These are phyloP conservation scores for Corymbia calophylla DNA, from an alignment of 441 rosid species.

Conservation along the genomic window DNA sequence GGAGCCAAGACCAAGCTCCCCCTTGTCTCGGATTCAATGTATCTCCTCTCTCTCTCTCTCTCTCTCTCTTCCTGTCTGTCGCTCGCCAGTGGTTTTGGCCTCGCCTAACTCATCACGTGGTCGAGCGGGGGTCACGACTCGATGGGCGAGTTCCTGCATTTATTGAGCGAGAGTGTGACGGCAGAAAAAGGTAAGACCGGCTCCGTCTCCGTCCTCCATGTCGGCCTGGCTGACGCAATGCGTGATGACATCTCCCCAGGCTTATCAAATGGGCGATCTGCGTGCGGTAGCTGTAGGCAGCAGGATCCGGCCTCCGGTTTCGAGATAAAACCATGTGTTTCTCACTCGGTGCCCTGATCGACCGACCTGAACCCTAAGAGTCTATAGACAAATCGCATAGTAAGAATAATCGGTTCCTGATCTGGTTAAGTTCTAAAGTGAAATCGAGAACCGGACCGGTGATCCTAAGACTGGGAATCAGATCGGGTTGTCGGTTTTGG, in stretches of 20 bases:
- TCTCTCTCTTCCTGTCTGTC: background rate
- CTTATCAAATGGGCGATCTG: background rate
- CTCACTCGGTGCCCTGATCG: too few relatives aligned
- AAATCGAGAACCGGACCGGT: too few relatives aligned
- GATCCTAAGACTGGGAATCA: too few relatives aligned
- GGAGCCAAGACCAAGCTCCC: background rate
- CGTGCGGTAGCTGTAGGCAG: background rate
- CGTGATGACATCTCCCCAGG: background rate
- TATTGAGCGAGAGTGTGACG: background rate
- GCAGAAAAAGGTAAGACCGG: background rate
- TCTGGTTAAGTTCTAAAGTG: too few relatives aligned
- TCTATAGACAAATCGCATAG: background rate
- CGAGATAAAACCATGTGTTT: too few relatives aligned
- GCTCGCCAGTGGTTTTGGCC: background rate
- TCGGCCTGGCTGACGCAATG: background rate
- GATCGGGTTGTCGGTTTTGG: too few relatives aligned
- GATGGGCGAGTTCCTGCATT: background rate
- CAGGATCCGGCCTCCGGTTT: background rate
- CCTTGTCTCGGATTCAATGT: background rate
- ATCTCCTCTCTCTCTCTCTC: background rate
- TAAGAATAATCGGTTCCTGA: too few relatives aligned
- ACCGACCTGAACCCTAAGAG: background rate
- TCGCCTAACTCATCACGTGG: background rate
- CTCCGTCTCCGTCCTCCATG: background rate
- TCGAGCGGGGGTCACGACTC: background rate